Evolutionary conservation across 192 early-diverging fungal species (phyloP).

Genomic region (Backusella australiensis): DNA sequence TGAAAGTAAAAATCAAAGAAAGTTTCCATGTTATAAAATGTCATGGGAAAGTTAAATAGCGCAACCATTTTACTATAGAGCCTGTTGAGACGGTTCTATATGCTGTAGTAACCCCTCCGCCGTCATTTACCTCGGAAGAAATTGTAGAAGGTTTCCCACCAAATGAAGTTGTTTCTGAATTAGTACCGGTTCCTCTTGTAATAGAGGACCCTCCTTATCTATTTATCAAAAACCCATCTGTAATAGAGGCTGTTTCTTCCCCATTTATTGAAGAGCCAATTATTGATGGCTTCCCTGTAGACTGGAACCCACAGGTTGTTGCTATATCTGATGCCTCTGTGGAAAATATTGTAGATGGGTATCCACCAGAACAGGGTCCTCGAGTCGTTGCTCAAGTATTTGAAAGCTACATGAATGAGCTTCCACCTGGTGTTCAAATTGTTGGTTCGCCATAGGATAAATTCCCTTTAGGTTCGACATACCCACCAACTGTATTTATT

Average conservation of each 20-base stretch:
- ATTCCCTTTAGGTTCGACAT: neutral
- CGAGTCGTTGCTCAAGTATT: neutral
- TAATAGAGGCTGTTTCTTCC: neutral
- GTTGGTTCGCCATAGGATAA: neutral
- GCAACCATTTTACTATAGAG: neutral
- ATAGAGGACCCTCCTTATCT: neutral
- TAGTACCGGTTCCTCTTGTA: too few species aligned
- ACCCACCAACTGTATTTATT: neutral
- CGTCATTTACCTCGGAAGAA: neutral
- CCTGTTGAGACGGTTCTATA: neutral
- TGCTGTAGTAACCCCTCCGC: neutral
- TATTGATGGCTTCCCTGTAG: neutral
- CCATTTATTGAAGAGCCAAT: neutral
- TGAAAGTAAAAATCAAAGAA: neutral
- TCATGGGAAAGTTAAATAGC: neutral
- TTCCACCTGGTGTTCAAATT: neutral
- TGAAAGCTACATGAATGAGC: neutral
- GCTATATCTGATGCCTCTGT: neutral
- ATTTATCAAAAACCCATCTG: neutral
- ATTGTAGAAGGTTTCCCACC: neutral
- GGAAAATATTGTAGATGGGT: neutral
- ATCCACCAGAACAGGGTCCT: neutral
- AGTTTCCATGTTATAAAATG: neutral
- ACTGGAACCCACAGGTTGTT: neutral
- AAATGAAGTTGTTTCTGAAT: too few species aligned